Percentiles rank a stretch among this genome's conserved stretches.
phyloP scores from a whole-genome alignment of 139 green algal genomes.

The Chlamydomonas eustigma region DNA sequence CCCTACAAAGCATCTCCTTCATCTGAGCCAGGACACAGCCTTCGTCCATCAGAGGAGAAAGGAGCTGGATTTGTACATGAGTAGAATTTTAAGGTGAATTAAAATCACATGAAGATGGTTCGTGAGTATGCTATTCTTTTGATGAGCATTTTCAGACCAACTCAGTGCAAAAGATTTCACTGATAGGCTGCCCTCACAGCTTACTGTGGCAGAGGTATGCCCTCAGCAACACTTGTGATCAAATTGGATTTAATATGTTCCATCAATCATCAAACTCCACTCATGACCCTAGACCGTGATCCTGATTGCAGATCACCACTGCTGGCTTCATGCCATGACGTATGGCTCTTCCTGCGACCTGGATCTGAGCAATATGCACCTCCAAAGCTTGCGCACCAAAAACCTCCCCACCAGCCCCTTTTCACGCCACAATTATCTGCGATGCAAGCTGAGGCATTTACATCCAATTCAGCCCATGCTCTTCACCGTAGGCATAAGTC shows the following conservation, averaged over 20 bases:
- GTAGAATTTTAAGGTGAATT: neutral
- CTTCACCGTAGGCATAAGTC: neutral
- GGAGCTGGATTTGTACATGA: slow-evolving; percentile 4
- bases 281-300: no score
- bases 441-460: no score
- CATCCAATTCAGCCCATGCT: no score
- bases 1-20: neutral
- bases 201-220: no score
- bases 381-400: neutral
- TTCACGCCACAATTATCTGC: neutral
- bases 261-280: no score
- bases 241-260: no score
- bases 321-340: neutral
- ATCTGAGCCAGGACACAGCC: neutral
- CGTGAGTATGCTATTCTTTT: no score
- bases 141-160: neutral
- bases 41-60: slow-evolving; percentile 2
- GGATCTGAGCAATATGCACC: neutral
- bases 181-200: no score
- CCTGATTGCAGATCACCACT: no score
- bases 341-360: slow-evolving; percentile 12
- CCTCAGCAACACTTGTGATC: no score
- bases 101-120: no score
- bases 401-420: neutral
- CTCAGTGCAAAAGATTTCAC: neutral